Conservation (phyloP, 2,329 filamentous ascomycete species). For the Beauveria sp. region DNA sequence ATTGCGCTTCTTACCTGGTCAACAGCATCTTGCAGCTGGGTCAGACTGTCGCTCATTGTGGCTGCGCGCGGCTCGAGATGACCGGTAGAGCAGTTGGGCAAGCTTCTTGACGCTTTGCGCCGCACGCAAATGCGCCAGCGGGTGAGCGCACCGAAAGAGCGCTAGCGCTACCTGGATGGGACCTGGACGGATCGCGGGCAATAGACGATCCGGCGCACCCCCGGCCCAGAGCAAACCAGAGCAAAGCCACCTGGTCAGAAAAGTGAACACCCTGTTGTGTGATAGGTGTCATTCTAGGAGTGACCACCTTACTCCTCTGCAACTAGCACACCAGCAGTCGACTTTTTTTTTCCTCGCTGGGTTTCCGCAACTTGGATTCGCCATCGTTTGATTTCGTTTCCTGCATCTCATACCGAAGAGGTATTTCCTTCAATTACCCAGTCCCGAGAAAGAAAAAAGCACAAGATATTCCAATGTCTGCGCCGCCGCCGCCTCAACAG, state of each 20-base stretch:
- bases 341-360: background rate
- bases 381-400: background rate
- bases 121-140: background rate
- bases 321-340: constrained; percentile 2
- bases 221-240: background rate
- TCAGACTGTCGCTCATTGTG: constrained; percentile 66
- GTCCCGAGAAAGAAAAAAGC: no score
- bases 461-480: constrained; percentile 5
- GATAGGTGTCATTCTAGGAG: constrained; percentile 13
- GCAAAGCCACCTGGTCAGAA: constrained; percentile 11
- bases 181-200: constrained; percentile 18
- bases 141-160: background rate
- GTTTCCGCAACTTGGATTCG: background rate
- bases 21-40: constrained; percentile 77
- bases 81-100: background rate
- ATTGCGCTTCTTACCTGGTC: constrained; percentile 55
- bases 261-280: constrained; percentile 32
- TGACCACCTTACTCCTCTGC: background rate
- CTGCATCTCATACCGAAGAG: background rate
- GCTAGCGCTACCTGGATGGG: background rate
- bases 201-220: constrained; percentile 21
- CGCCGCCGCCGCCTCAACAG: constrained; percentile 14
- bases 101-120: background rate
- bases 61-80: background rate
- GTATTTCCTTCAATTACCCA: background rate